Evolutionary conservation across 2,329 filamentous ascomycete species (phyloP).

Genomic region (Fusarium nanum): DNA sequence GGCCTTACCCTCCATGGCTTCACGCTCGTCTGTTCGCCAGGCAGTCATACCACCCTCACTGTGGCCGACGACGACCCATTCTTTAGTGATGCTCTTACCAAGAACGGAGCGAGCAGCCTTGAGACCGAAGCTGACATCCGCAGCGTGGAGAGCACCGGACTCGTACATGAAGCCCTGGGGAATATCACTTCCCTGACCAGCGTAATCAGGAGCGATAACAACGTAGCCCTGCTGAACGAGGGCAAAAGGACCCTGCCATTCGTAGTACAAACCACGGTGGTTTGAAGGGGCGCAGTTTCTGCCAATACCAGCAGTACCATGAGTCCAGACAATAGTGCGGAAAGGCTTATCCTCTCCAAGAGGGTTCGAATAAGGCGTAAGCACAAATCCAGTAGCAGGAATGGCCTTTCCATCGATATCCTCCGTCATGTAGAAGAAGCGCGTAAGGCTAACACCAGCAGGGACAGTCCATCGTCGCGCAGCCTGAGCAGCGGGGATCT

Average conservation of each 20-base stretch:
- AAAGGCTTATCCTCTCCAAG: slow-evolving; percentile 20
- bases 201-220: slow-evolving; percentile 14
- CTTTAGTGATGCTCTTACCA: slow-evolving; percentile 2
- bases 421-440: slow-evolving; percentile 21
- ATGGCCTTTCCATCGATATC: slow-evolving; percentile 21
- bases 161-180: slow-evolving; percentile 29
- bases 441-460: background rate
- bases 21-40: slow-evolving; percentile 15
- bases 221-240: slow-evolving; percentile 8
- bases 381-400: slow-evolving; percentile 9
- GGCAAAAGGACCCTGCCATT: slow-evolving; percentile 1
- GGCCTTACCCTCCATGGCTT: slow-evolving; percentile 1
- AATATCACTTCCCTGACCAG: slow-evolving; percentile 20
- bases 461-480: slow-evolving; percentile 18
- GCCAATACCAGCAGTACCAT: slow-evolving; percentile 15
- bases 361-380: slow-evolving; percentile 17
- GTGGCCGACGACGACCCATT: slow-evolving; percentile 19
- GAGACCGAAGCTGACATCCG: slow-evolving; percentile 8
- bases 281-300: slow-evolving; percentile 19
- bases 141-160: slow-evolving; percentile 12
- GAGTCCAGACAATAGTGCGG: slow-evolving; percentile 21
- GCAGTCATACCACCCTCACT: slow-evolving; percentile 25
- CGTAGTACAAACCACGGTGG: slow-evolving; percentile 8
- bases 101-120: slow-evolving; percentile 1
- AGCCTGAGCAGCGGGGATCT: background rate